Evolutionary conservation across 371 early-diverging fungal species (phyloP).

Genomic region (Mucor mucedo): DNA sequence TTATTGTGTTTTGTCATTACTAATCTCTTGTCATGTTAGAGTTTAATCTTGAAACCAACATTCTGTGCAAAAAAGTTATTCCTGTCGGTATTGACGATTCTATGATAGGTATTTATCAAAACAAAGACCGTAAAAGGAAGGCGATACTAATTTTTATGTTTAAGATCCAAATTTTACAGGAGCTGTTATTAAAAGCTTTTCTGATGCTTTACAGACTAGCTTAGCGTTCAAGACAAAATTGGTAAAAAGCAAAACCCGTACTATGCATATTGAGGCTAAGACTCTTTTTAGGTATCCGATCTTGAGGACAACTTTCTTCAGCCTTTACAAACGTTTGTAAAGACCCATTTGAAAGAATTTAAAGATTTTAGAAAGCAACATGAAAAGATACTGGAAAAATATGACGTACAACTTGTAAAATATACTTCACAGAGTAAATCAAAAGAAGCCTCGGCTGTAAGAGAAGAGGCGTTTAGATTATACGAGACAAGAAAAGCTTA

Average conservation of each 20-base stretch:
- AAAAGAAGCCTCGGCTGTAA: conserved; percentile 69
- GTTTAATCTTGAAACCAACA: conserved; percentile 37
- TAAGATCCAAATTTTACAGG: conserved; percentile 53
- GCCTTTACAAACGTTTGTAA: conserved; percentile 66
- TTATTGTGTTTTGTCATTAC: too few species aligned
- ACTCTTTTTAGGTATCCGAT: conserved; percentile 55
- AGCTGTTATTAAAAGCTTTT: conserved; percentile 52
- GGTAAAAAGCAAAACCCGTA: conserved; percentile 46
- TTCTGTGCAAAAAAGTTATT: conserved; percentile 36
- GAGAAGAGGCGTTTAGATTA: conserved; percentile 74
- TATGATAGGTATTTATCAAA: conserved; percentile 41
- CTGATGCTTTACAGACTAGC: conserved; percentile 61
- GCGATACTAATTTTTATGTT: neutral
- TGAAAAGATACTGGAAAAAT: conserved; percentile 65
- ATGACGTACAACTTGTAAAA: conserved; percentile 66
- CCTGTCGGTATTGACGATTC: conserved; percentile 42
- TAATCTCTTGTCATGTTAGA: conserved; percentile 15
- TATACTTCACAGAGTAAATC: conserved; percentile 64
- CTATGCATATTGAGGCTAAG: conserved; percentile 31
- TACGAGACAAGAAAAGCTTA: conserved; percentile 71
- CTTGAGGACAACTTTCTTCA: conserved; percentile 64
- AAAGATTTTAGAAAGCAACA: conserved; percentile 64
- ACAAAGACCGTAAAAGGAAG: neutral
- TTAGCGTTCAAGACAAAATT: conserved; percentile 63
- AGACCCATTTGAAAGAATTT: conserved; percentile 67